Base-by-base conservation (phyloP, 306 rosid genomes). In the Cucurbita ficifolia region DNA sequence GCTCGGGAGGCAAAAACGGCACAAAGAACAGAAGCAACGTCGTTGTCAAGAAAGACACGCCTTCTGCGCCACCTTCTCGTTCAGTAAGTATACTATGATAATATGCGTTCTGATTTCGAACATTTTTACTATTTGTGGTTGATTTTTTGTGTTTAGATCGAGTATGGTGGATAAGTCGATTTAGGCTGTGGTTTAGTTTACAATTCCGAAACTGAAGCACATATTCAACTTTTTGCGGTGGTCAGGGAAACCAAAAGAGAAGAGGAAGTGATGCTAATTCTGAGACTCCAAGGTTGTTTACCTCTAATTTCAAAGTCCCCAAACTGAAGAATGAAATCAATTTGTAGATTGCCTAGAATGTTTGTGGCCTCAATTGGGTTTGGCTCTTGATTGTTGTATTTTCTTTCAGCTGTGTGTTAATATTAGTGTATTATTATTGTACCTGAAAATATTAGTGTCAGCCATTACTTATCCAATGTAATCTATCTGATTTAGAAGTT, bases 241-340 rank as follows among this genome's bases (percentile, higher is more conserved):
- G n/a, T 1, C 42, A 52, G 59, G 75, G n/a, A 50, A 70, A 22
- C 55, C 46, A 4, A 50, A 52, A 50, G 38, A 49, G 59, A 38
- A 70, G 48, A 51, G 17, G 46, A 35, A n/a, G 13, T 70, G 74
- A 36, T 67, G 55, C 13, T 67, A 67, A 45, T 21, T 21, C 46
- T 29, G 48, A 58, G 16, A 70, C 59, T 52, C 75, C 75, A 50
- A 70, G 75, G 55, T 70, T 70, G 60, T 70, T 70, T 33, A 49
- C 75, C 9, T 70, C 60, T 50, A 70, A 35, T 70, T 70, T 70
- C 75, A 52, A 49, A 38, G 75, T 70, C 29, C 75, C 75, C 9
- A 70, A 70, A 70, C 60, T 70, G 75, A 70, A 70, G 60, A 70
- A 52, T n/a, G 59, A 24, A 64, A 45, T 21, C 73, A 67, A 45